Conservation (phyloP, 2,329 filamentous ascomycete species). For the Aspergillus niger region DNA sequence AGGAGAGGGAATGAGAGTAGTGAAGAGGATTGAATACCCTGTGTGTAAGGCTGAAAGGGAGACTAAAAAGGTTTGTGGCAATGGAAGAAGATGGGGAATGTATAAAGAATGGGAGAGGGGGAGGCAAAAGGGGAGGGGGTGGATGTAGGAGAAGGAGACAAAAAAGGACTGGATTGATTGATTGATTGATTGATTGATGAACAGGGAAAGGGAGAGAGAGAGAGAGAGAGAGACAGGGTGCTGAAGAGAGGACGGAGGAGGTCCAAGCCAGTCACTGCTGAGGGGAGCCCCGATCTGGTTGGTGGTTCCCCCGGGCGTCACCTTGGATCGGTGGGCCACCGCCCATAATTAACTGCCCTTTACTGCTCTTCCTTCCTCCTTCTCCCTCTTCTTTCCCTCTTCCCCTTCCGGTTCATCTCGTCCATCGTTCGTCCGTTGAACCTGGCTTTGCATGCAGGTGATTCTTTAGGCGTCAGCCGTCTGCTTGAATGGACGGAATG, state of each 20-base stretch:
- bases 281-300: slow-evolving; percentile 15
- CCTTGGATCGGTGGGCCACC: background rate
- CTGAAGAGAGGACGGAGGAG: background rate
- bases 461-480: background rate
- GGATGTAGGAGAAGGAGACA: background rate
- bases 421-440: background rate
- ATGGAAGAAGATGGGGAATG: no score
- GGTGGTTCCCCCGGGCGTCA: slow-evolving; percentile 6
- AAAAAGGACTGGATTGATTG: background rate
- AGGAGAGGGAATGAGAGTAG: no score
- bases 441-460: background rate
- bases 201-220: no score
- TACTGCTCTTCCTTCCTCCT: background rate
- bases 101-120: no score
- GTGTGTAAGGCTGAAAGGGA: no score
- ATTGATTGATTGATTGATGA: no score
- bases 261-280: slow-evolving; percentile 1
- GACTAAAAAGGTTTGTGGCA: no score
- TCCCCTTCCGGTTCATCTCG: background rate
- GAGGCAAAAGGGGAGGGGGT: no score
- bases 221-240: background rate
- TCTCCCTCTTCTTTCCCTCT: background rate
- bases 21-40: no score
- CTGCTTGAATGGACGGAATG: background rate
- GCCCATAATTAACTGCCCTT: background rate